A percentile compares a stretch with the other conserved stretches of the same genome.
phyloP scores from a whole-genome alignment of 2,329 filamentous ascomycete species.

The Fusarium staphyleae region DNA sequence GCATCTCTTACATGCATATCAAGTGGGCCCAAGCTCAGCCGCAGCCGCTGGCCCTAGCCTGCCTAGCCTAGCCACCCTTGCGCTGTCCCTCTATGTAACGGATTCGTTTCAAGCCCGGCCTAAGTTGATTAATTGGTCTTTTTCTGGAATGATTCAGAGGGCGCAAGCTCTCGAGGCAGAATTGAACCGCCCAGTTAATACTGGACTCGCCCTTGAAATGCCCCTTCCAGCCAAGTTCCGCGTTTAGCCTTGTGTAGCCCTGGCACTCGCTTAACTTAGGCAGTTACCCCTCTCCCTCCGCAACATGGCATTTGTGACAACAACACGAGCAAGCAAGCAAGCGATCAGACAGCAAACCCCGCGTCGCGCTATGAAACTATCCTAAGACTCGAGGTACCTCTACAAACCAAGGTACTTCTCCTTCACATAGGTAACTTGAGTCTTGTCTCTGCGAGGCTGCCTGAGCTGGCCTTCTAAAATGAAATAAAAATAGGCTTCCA shows the following conservation, averaged over 20 bases:
- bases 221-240: no score
- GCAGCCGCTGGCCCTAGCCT: slow-evolving; percentile 10
- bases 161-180: slow-evolving; percentile 1
- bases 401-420: neutral
- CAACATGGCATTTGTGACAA: neutral
- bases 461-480: neutral
- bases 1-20: neutral
- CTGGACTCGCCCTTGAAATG: no score
- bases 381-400: neutral
- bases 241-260: no score
- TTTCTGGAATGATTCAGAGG: neutral
- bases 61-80: no score
- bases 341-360: neutral
- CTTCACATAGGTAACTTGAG: neutral
- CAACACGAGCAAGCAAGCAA: neutral
- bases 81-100: no score
- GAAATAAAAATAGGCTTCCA: neutral
- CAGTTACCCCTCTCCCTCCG: neutral
- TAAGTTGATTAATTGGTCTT: no score
- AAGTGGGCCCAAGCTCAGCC: slow-evolving; percentile 18
- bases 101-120: no score
- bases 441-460: neutral
- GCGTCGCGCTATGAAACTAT: neutral
- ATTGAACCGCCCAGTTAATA: no score
- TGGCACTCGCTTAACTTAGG: neutral